Conservation (phyloP, 139 green algal species). For the Volvox africanus region DNA sequence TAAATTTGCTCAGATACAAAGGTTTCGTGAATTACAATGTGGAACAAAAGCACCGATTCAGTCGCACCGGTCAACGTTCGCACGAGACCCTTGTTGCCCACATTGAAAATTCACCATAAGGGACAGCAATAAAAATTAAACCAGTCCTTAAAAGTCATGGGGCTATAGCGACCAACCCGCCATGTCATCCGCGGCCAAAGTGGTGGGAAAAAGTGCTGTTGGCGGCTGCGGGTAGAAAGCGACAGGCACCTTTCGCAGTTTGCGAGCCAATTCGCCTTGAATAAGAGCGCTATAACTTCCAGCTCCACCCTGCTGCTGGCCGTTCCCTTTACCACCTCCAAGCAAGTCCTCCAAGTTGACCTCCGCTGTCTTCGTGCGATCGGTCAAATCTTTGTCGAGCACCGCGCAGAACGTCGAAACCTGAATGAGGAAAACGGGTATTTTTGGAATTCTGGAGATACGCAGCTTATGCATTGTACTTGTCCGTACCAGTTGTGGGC, state of each 20-base stretch:
- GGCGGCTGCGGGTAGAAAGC: constrained; percentile 62
- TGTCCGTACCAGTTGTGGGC: too few relatives aligned
- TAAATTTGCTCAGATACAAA: too few relatives aligned
- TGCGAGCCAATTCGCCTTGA: constrained; percentile 67
- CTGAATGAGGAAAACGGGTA: constrained; percentile 49
- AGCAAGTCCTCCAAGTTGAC: constrained; percentile 78
- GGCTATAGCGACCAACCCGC: not conserved
- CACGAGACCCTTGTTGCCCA: too few relatives aligned
- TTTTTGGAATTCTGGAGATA: too few relatives aligned
- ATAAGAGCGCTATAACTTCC: constrained; percentile 84
- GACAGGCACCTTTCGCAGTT: constrained; percentile 74
- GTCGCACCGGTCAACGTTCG: too few relatives aligned
- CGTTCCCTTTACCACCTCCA: not conserved
- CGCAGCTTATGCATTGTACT: too few relatives aligned
- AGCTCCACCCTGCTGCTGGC: not conserved
- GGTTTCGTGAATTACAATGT: too few relatives aligned
- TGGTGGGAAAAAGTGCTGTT: constrained; percentile 57
- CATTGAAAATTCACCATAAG: too few relatives aligned
- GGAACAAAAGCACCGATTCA: too few relatives aligned
- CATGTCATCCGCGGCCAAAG: not conserved
- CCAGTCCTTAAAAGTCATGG: too few relatives aligned
- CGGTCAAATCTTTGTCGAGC: constrained; percentile 89
- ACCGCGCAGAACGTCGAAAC: constrained; percentile 76
- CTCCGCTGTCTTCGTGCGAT: constrained; percentile 86
- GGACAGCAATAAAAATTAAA: too few relatives aligned